Conservation (phyloP, 164 flowering plant genomes). For the Kalanchoe fedtschenkoi region DNA sequence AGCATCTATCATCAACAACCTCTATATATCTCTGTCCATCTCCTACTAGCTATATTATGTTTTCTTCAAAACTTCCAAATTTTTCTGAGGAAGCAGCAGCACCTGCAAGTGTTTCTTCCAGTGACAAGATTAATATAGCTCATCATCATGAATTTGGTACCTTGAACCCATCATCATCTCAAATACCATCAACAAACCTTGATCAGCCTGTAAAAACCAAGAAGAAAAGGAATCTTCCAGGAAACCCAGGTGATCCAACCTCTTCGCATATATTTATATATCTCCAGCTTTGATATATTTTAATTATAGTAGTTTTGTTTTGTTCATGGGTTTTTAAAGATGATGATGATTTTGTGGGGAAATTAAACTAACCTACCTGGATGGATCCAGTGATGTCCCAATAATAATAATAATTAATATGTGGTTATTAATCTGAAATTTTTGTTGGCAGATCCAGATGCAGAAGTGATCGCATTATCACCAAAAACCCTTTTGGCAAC, state of each 20-base stretch:
- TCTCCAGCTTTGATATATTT: neutral
- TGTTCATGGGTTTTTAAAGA: neutral
- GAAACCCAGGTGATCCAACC: conserved; percentile 63
- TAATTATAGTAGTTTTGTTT: neutral
- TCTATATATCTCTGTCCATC: conserved; percentile 20
- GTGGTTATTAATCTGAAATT: no score
- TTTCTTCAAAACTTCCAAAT: conserved; percentile 41
- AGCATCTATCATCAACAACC: neutral
- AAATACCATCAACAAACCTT: conserved; percentile 19
- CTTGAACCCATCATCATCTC: conserved; percentile 22
- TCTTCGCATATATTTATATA: neutral
- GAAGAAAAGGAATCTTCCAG: conserved; percentile 80
- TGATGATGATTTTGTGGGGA: neutral
- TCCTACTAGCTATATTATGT: conserved; percentile 38
- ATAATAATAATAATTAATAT: no score
- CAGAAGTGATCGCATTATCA: conserved; percentile 87
- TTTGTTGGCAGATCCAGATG: conserved; percentile 63
- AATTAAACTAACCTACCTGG: no score
- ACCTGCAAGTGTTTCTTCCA: conserved; percentile 37
- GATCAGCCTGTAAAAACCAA: conserved; percentile 29
- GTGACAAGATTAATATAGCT: conserved; percentile 8
- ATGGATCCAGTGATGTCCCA: no score
- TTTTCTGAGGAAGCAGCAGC: conserved; percentile 72
- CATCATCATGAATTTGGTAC: conserved; percentile 28
- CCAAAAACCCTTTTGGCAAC: conserved; percentile 74